These are phyloP conservation scores for Colletotrichum sp. DNA, from an alignment of 2,329 filamentous ascomycete species.

Conservation along the genomic window DNA sequence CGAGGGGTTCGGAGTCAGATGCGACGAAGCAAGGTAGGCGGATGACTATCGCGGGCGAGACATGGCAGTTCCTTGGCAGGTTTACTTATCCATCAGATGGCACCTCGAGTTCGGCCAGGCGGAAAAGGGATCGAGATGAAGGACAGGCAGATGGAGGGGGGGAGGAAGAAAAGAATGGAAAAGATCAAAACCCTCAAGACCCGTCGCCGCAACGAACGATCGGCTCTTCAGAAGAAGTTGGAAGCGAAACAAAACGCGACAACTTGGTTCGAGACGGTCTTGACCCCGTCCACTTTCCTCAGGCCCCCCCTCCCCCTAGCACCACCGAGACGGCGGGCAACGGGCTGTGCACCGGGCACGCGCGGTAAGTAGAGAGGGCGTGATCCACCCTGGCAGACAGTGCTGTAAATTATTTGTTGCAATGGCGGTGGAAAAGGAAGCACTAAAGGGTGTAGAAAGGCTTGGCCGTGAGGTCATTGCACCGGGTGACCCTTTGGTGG, in stretches of 20 bases:
- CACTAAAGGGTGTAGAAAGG: background rate
- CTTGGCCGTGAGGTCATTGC: slow-evolving; percentile 21
- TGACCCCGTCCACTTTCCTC: background rate
- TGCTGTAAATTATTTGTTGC: background rate
- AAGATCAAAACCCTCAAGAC: background rate
- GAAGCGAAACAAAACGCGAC: background rate
- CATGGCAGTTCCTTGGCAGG: slow-evolving; percentile 12
- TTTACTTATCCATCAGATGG: background rate
- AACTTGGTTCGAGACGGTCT: background rate
- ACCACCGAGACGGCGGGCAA: background rate
- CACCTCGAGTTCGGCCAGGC: background rate
- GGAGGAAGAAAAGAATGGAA: background rate
- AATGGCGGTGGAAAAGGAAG: slow-evolving; percentile 1
- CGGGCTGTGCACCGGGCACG: slow-evolving; percentile 16
- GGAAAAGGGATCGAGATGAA: background rate
- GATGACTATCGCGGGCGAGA: slow-evolving; percentile 19
- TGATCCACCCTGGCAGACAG: slow-evolving; percentile 6
- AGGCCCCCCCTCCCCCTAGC: background rate
- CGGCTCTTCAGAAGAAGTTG: background rate
- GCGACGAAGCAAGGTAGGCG: slow-evolving; percentile 8
- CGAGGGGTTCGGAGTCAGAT: slow-evolving; percentile 13
- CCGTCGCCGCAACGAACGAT: background rate
- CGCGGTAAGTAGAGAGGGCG: slow-evolving; percentile 12
- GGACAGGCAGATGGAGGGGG: background rate
- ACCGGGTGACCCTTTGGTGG: slow-evolving; percentile 7